Base-by-base conservation (phyloP, 768 basidiomycete genomes). In the Collybia nuda region DNA sequence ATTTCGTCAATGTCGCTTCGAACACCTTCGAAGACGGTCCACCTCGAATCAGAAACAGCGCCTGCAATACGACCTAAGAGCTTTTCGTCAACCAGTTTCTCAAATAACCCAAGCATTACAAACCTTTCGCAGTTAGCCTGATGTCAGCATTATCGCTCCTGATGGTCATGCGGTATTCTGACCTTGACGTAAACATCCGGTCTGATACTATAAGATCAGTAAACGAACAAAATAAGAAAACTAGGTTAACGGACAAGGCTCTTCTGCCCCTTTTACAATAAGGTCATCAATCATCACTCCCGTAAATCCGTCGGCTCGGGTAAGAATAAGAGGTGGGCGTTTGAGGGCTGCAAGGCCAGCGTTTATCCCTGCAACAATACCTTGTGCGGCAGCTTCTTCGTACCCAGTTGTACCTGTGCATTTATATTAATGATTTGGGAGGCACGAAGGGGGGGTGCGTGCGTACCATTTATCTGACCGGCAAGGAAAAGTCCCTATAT, bases 261-360 rank as follows among this genome's bases (percentile, higher is more conserved):
- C 93, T 61, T 93, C 90, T 2, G 89, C 86, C 2, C 93, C 93
- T 61, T 92, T 93, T 38, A 86, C 81, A 19, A 90, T 85, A 18
- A 96, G 75, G 62, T 96, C 93, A 63, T 96, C 93, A 21, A 96
- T 86, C 86, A 95, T 89, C 6, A 96, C 93, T 1, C 93, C 93
- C 6, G 85, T 76, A 62, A 85, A 94, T 5, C 88, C 89, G 58
- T 96, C 90, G 5, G 91, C 90, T n/a, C 93, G 81, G 9, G 85
- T 82, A 28, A 95, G 63, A 2, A 84, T 59, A 15, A 96, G 63
- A 0, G 87, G 81, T 1, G 80, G 71, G 36, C 70, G 75, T 12
- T 69, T 62, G 2, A 74, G 71, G 6, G 90, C 84, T 0, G 82
- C 70, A 2, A 93, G 75, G 0, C 90, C 93, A 0, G 93, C 93